Conservation (phyloP, 2,329 filamentous ascomycete genomes). For the Madurella fahalii region DNA sequence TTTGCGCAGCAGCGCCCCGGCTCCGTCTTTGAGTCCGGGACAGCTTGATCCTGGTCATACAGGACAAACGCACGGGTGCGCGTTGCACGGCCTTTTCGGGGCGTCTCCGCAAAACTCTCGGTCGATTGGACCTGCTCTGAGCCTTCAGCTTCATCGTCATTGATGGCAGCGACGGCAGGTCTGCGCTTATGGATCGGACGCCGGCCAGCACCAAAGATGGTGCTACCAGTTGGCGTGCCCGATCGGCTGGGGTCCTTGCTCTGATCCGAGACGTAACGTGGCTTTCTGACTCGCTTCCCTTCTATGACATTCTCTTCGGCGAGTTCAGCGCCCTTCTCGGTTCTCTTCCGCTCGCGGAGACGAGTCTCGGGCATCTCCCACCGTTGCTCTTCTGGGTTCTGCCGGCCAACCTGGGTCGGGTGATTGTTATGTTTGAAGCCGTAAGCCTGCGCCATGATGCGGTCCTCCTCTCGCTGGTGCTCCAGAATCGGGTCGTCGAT, state of each 20-base stretch:
- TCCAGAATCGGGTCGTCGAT: constrained; percentile 44
- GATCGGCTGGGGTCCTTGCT: constrained; percentile 49
- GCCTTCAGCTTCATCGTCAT: constrained; percentile 14
- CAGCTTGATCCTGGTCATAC: constrained; percentile 14
- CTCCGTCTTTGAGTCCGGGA: constrained; percentile 32
- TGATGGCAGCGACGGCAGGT: constrained; percentile 1
- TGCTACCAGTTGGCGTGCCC: constrained; percentile 42
- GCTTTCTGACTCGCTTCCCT: constrained; percentile 52
- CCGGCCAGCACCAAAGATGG: constrained; percentile 30
- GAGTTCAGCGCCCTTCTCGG: constrained; percentile 55
- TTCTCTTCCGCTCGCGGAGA: constrained; percentile 54
- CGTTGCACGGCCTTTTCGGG: constrained; percentile 21
- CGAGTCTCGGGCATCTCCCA: constrained; percentile 53
- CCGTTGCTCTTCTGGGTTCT: constrained; percentile 54
- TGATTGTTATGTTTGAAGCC: constrained; percentile 59
- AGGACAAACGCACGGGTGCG: constrained; percentile 12
- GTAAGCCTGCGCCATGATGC: constrained; percentile 56
- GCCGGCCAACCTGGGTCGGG: constrained; percentile 53
- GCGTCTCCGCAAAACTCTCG: constrained; percentile 14
- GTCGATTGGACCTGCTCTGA: constrained; percentile 1
- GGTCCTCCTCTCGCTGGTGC: constrained; percentile 48
- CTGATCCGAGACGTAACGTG: constrained; percentile 50
- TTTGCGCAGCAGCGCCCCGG: constrained; percentile 5
- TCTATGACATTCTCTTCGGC: constrained; percentile 41
- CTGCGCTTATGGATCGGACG: constrained; percentile 17